Conservation (phyloP, 495 filamentous ascomycete genomes). For the Venustampulla echinocandica region DNA sequence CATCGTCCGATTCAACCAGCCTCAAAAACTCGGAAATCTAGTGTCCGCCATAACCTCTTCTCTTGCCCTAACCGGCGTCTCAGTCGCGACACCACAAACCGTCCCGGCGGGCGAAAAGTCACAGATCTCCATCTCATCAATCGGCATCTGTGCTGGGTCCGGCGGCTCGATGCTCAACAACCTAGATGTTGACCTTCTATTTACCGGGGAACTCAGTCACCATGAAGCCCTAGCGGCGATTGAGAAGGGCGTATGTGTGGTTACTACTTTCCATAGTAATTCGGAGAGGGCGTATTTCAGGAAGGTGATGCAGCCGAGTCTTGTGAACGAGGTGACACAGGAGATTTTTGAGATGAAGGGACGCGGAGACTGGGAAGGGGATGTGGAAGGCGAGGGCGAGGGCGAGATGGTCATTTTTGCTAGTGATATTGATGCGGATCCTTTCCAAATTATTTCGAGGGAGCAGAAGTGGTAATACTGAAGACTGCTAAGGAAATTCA, state of each 20-base stretch:
- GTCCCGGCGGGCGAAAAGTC: slow-evolving; percentile 30
- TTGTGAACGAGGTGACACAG: slow-evolving; percentile 47
- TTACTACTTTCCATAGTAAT: slow-evolving; percentile 86
- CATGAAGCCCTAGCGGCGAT: slow-evolving; percentile 81
- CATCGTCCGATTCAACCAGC: slow-evolving; percentile 50
- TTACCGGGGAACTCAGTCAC: slow-evolving; percentile 90
- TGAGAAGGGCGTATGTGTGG: slow-evolving; percentile 77
- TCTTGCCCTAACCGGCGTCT: slow-evolving; percentile 56
- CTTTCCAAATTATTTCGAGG: slow-evolving; percentile 40
- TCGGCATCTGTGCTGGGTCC: slow-evolving; percentile 75
- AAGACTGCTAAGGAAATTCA: slow-evolving; percentile 5
- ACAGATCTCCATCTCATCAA: slow-evolving; percentile 46
- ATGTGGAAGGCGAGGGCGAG: slow-evolving; percentile 34
- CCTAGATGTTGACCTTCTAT: slow-evolving; percentile 61
- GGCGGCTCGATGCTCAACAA: slow-evolving; percentile 66
- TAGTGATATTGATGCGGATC: slow-evolving; percentile 71
- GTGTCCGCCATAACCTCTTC: slow-evolving; percentile 39
- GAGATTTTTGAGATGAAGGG: slow-evolving; percentile 14
- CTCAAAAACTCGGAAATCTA: slow-evolving; percentile 23
- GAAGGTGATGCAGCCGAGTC: slow-evolving; percentile 55
- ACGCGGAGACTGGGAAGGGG: slow-evolving; percentile 11
- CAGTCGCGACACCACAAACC: slow-evolving; percentile 59
- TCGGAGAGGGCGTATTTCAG: slow-evolving; percentile 75
- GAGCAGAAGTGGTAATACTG: too few relatives aligned
- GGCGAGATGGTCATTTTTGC: too few relatives aligned